These are phyloP conservation scores for Malassezia japonica DNA, from an alignment of 1,284 basidiomycete genomes.

Conservation along the genomic window DNA sequence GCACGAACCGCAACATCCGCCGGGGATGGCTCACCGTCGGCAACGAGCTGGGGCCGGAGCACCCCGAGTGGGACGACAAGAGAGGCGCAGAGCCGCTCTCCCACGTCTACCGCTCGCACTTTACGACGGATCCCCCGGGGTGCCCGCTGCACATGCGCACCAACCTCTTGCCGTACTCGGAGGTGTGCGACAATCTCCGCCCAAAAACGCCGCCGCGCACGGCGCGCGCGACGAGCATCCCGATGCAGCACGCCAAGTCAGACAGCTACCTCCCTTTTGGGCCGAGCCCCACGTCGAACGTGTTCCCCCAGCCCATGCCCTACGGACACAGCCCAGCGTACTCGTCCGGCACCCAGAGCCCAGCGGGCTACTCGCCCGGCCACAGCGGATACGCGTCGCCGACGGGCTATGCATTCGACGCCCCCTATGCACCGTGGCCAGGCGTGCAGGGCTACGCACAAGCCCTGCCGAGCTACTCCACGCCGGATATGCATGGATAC, in stretches of 20 bases:
- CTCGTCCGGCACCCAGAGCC: too few relatives aligned
- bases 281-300: too few relatives aligned
- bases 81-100: constrained; percentile 18
- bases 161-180: constrained; percentile 33
- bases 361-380: too few relatives aligned
- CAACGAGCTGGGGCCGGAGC: constrained; percentile 32
- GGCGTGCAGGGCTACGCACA: too few relatives aligned
- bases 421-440: too few relatives aligned
- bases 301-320: too few relatives aligned
- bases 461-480: too few relatives aligned
- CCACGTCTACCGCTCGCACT: constrained; percentile 29
- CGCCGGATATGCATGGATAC: too few relatives aligned
- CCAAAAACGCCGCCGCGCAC: constrained; percentile 34
- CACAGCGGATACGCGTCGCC: too few relatives aligned
- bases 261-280: too few relatives aligned
- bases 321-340: constrained; percentile 7
- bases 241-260: too few relatives aligned
- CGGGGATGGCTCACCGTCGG: constrained; percentile 87
- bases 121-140: constrained; percentile 33
- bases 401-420: too few relatives aligned
- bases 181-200: constrained; percentile 32
- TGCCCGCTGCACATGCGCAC: constrained; percentile 29
- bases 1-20: constrained; percentile 61
- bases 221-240: background rate
- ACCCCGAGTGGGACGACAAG: constrained; percentile 13